These are phyloP conservation scores for Polyporus arcularius DNA, from an alignment of 768 basidiomycete genomes.

Conservation along the genomic window DNA sequence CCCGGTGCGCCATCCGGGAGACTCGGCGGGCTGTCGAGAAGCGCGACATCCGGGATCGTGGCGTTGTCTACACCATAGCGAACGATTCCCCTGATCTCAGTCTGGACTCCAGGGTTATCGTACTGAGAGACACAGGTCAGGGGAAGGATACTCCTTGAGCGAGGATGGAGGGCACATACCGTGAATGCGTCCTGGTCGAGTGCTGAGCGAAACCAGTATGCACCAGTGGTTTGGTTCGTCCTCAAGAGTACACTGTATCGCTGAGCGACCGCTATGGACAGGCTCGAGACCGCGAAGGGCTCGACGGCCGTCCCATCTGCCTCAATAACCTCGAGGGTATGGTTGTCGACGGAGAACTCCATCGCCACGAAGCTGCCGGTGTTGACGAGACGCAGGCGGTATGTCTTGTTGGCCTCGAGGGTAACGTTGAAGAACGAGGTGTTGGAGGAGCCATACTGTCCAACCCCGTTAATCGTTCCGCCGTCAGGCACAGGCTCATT, in stretches of 20 bases:
- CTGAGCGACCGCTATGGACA: conserved; percentile 48
- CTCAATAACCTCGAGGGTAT: conserved; percentile 48
- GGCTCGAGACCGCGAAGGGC: conserved; percentile 39
- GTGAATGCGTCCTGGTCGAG: conserved; percentile 39
- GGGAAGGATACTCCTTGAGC: neutral
- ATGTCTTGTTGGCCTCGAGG: conserved; percentile 33
- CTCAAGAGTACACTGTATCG: conserved; percentile 49
- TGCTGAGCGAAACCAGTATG: conserved; percentile 42
- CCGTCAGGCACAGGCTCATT: conserved; percentile 38
- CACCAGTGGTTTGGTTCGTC: conserved; percentile 40
- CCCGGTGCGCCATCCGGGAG: conserved; percentile 13
- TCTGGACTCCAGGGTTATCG: conserved; percentile 22
- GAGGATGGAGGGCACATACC: neutral
- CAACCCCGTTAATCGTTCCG: conserved; percentile 36
- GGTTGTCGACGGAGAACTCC: conserved; percentile 47
- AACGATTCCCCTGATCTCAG: conserved; percentile 23
- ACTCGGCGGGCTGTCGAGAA: conserved; percentile 20
- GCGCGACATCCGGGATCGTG: conserved; percentile 15
- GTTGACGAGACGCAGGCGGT: conserved; percentile 52
- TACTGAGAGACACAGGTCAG: conserved; percentile 13
- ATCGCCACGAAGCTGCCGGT: conserved; percentile 48
- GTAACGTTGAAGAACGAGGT: conserved; percentile 30
- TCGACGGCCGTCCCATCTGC: conserved; percentile 47
- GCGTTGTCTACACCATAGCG: conserved; percentile 18
- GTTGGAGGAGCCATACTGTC: conserved; percentile 29